phyloP scores from a whole-genome alignment of 129 eudicot genomes.

The Saposhnikovia divaricata region DNA sequence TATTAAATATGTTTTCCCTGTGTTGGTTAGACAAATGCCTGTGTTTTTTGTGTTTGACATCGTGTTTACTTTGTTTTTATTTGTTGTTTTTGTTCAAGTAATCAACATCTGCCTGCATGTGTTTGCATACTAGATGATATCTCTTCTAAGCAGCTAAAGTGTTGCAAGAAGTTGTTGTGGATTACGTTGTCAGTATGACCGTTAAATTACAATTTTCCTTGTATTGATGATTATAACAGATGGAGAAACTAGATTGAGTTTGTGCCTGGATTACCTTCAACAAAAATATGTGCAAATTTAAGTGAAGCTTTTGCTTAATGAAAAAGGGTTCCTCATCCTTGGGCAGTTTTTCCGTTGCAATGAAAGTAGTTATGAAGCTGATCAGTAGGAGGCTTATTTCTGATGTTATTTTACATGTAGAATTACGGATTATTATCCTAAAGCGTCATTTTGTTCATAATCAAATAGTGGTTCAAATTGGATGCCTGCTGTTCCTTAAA shows the following conservation, averaged over 20 bases:
- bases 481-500: not conserved
- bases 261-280: not conserved
- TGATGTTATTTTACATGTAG: not conserved
- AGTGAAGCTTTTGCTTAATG: not conserved
- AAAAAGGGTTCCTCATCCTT: not conserved
- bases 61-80: not conserved
- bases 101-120: not conserved
- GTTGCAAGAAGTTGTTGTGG: not conserved
- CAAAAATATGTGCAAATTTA: not conserved
- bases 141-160: not conserved
- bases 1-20: not conserved
- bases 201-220: not conserved
- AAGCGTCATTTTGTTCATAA: not conserved
- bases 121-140: not conserved
- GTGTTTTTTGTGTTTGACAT: not conserved
- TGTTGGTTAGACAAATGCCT: not conserved
- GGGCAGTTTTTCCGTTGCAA: not conserved
- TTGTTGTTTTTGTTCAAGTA: too few species aligned
- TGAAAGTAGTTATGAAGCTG: not conserved
- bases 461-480: not conserved
- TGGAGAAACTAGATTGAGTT: slow-evolving; percentile 6
- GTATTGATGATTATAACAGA: slow-evolving; percentile 2
- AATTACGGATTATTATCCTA: not conserved
- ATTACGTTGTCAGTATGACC: not conserved
- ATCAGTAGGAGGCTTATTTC: not conserved